phyloP scores from a whole-genome alignment of 2,329 filamentous ascomycete genomes.

The Bertia moriformis region DNA sequence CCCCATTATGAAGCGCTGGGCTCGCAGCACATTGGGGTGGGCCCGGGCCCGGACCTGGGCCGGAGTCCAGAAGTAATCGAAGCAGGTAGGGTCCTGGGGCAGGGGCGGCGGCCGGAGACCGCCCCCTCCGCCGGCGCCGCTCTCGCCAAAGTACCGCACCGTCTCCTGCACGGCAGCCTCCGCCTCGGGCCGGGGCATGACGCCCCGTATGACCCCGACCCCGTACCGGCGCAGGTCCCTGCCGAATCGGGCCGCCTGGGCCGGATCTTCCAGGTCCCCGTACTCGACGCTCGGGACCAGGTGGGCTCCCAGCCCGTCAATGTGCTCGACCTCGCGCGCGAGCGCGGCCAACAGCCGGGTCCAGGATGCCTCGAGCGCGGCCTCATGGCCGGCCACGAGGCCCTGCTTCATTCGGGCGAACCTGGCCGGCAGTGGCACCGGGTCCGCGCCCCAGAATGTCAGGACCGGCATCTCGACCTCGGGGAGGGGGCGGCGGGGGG shows the following conservation, averaged over 20 bases:
- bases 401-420: slow-evolving; percentile 40
- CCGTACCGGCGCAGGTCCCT: slow-evolving; percentile 45
- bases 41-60: slow-evolving; percentile 54
- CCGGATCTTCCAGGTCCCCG: slow-evolving; percentile 26
- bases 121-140: no score
- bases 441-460: slow-evolving; percentile 41
- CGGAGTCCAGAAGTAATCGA: slow-evolving; percentile 62
- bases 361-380: slow-evolving; percentile 38
- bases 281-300: slow-evolving; percentile 43
- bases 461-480: slow-evolving; percentile 32
- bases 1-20: slow-evolving; percentile 52
- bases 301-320: slow-evolving; percentile 30
- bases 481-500: neutral
- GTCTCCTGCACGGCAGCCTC: slow-evolving; percentile 42
- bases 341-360: slow-evolving; percentile 34
- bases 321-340: slow-evolving; percentile 33
- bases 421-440: slow-evolving; percentile 40
- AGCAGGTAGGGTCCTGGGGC: slow-evolving; percentile 50
- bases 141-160: slow-evolving; percentile 29
- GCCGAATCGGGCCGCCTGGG: slow-evolving; percentile 37
- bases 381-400: slow-evolving; percentile 38
- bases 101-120: slow-evolving; percentile 38
- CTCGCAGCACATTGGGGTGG: slow-evolving; percentile 45
- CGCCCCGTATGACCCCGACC: slow-evolving; percentile 49
- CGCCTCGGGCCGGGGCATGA: slow-evolving; percentile 40